Evolutionary conservation across 2,329 filamentous ascomycete genomes (phyloP), one percentile per base, ranked within the genome.

Genomic region (Aspergillus quadrilineatus): DNA sequence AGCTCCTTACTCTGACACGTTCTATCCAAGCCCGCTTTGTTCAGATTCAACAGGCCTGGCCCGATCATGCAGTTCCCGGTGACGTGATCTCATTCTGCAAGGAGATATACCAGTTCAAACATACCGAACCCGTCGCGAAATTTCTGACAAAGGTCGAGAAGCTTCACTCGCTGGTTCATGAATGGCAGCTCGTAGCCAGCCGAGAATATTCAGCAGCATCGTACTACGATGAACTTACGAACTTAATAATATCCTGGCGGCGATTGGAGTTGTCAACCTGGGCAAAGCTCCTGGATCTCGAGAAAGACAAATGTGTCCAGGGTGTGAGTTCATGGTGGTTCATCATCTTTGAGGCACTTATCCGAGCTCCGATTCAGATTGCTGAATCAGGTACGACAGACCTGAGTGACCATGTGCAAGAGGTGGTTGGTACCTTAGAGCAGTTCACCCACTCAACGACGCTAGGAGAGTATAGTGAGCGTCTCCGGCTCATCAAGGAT

Each of bases 251-350:
- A 54, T 85, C 83, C 68, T 99, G 95, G 95, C 85, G 94, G 60
- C 87, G 92, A 57, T 80, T 99, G 32, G 94, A 99, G 69, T 80
- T 99, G 28, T 89, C 89, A 0, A 97, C 93, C 0, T 99, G 94
- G 94, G 87, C 89, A 36, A 89, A 88, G 42, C 75, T 99, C 3
- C 88, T 99, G 58, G 90, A 96, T 63, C 85, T 89, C 71, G 94
- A 99, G 72, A 82, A 86, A 37, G 81, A 84, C 52, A 91, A 89
- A 65, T 92, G 87, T 65, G 80, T 87, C 22, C 83, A 90, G 48
- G 88, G 91, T 67, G 92, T 93, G 2, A 87, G 86, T 65, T 88
- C 89, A 14, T 99, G 94, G 94, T 99, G 92, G 88, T 99, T 97
- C 66, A 83, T 97, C 58, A 92, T 93, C 1, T 99, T 97, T 67